phyloP scores from a whole-genome alignment of 2,329 filamentous ascomycete genomes.

The Microdochium bolleyi region DNA sequence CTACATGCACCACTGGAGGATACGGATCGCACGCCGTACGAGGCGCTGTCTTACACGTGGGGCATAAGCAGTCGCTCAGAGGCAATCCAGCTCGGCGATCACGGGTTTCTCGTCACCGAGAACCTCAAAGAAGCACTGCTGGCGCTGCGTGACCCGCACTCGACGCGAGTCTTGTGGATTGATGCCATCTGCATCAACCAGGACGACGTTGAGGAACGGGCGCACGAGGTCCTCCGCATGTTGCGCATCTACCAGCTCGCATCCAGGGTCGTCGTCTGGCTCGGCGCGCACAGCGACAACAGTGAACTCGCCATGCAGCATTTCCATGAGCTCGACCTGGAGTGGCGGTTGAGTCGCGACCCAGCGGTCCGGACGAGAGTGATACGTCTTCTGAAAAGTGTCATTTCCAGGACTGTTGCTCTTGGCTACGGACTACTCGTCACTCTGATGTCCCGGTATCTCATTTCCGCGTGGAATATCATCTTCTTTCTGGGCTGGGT shows the following conservation, averaged over 20 bases:
- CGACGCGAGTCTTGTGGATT: neutral
- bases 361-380: too few relatives aligned
- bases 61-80: neutral
- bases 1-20: neutral
- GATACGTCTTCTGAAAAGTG: too few relatives aligned
- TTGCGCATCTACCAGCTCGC: conserved; percentile 8
- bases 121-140: neutral
- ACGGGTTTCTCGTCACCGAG: neutral
- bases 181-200: conserved; percentile 9
- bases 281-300: conserved; percentile 2
- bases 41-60: neutral
- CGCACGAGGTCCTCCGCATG: conserved; percentile 8
- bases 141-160: neutral
- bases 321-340: neutral
- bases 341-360: neutral
- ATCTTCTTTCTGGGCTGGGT: too few relatives aligned
- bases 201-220: conserved; percentile 4
- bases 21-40: neutral
- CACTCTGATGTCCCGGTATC: too few relatives aligned
- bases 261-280: conserved; percentile 7
- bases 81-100: neutral
- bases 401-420: too few relatives aligned
- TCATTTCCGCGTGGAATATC: too few relatives aligned
- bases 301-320: neutral
- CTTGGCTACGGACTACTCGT: too few relatives aligned